Conservation (phyloP, 1,284 basidiomycete genomes). For the Macrocybe sp. region DNA sequence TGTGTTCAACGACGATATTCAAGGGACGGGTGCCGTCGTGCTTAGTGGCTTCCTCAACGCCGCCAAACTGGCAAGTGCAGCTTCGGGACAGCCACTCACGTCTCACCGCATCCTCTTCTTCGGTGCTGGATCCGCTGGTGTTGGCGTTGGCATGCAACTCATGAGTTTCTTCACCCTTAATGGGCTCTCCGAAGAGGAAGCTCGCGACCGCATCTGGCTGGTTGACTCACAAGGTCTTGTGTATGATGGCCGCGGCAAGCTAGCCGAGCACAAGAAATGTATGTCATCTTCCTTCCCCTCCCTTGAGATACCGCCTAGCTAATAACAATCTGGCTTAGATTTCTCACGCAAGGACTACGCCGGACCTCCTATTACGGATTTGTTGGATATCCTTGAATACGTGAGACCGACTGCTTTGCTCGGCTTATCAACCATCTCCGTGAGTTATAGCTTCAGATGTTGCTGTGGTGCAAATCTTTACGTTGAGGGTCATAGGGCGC, state of each 20-base stretch:
- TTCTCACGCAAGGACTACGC: conserved; percentile 81
- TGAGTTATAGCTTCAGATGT: conserved; percentile 17
- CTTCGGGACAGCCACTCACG: conserved; percentile 62
- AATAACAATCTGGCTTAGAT: conserved; percentile 33
- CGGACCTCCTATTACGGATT: conserved; percentile 69
- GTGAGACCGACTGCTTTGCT: conserved; percentile 90
- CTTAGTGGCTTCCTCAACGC: conserved; percentile 90
- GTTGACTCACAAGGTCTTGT: conserved; percentile 87
- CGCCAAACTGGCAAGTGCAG: conserved; percentile 70
- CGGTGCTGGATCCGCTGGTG: conserved; percentile 84
- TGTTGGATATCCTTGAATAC: conserved; percentile 79
- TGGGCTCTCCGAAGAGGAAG: conserved; percentile 75
- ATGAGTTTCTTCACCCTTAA: conserved; percentile 84
- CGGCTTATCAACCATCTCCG: conserved; percentile 84
- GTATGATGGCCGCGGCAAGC: conserved; percentile 61
- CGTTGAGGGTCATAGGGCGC: conserved; percentile 45
- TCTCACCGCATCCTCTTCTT: conserved; percentile 90
- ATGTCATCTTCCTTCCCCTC: conserved; percentile 17
- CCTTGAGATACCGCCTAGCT: neutral
- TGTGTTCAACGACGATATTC: conserved; percentile 90
- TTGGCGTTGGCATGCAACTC: conserved; percentile 87
- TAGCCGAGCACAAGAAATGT: conserved; percentile 85
- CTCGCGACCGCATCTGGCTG: conserved; percentile 76
- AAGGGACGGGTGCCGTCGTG: conserved; percentile 89
- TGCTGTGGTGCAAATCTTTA: neutral